Conservation (phyloP, 139 green algal genomes). For the Picochlorum sp. region DNA sequence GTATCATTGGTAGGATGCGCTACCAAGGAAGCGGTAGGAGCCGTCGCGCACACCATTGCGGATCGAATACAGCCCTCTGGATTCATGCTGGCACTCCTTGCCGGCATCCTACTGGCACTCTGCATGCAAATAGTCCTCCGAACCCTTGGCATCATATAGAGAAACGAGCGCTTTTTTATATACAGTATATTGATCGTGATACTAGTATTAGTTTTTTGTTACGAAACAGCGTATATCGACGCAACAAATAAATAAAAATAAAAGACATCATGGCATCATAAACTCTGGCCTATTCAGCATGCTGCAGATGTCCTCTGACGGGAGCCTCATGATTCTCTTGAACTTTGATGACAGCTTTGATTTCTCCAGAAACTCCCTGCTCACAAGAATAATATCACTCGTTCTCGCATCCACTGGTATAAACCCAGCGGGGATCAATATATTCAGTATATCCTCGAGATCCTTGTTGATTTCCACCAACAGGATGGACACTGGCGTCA, state of each 20-base stretch:
- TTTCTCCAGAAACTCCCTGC: not conserved
- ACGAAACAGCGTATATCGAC: no score
- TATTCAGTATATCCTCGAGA: not conserved
- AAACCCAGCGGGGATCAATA: not conserved
- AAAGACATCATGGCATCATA: no score
- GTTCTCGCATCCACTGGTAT: not conserved
- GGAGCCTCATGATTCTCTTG: no score
- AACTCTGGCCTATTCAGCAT: no score
- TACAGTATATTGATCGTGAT: no score
- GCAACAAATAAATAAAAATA: no score
- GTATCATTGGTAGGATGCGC: constrained; percentile 10
- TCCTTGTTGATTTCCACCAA: not conserved
- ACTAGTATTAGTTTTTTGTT: no score
- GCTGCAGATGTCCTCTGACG: no score
- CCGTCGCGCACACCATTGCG: not conserved
- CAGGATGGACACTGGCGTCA: not conserved
- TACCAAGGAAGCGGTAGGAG: constrained; percentile 3
- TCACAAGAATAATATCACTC: constrained; percentile 4
- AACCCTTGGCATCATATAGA: not conserved
- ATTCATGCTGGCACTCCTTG: not conserved
- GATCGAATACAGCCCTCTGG: not conserved
- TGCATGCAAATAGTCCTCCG: not conserved
- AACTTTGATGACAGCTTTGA: not conserved
- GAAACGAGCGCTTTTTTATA: no score
- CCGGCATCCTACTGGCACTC: not conserved